A percentile compares a stretch with the other conserved stretches of the same genome.
Conservation (phyloP, 2,329 filamentous ascomycete species). For the Ophiostoma sp. region DNA sequence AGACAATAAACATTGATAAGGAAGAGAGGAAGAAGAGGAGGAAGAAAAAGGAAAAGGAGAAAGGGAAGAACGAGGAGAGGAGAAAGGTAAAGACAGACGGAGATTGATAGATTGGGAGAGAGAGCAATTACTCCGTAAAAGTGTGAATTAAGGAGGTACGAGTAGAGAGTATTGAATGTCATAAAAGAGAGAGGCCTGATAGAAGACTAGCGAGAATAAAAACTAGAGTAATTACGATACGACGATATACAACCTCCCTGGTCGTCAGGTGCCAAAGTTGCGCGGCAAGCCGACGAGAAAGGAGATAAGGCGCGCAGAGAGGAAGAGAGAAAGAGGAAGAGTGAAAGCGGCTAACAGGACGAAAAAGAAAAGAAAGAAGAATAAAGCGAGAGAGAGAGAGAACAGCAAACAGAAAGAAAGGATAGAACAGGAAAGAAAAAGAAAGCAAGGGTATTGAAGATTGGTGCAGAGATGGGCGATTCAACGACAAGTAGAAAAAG, state of each 20-base stretch:
- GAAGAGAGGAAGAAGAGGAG: not conserved
- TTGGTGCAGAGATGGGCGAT: no score
- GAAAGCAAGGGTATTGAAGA: not conserved
- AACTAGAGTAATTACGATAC: not conserved
- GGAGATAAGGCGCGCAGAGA: not conserved
- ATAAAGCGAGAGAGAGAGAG: not conserved
- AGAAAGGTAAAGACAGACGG: not conserved
- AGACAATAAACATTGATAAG: not conserved
- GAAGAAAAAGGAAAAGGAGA: not conserved
- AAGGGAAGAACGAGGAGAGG: not conserved
- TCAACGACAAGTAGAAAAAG: no score
- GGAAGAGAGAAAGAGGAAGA: not conserved
- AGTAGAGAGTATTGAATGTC: not conserved
- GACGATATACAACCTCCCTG: not conserved
- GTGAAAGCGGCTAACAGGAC: not conserved
- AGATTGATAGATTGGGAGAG: not conserved
- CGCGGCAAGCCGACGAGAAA: not conserved
- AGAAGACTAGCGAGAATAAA: not conserved
- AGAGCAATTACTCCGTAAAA: not conserved
- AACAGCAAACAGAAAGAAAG: not conserved
- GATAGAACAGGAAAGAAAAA: not conserved
- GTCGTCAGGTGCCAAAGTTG: not conserved
- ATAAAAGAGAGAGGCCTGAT: not conserved
- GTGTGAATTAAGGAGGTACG: not conserved
- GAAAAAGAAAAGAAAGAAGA: not conserved